phyloP scores from a whole-genome alignment of 2,329 filamentous ascomycete species.

The Botrytis fragariae region DNA sequence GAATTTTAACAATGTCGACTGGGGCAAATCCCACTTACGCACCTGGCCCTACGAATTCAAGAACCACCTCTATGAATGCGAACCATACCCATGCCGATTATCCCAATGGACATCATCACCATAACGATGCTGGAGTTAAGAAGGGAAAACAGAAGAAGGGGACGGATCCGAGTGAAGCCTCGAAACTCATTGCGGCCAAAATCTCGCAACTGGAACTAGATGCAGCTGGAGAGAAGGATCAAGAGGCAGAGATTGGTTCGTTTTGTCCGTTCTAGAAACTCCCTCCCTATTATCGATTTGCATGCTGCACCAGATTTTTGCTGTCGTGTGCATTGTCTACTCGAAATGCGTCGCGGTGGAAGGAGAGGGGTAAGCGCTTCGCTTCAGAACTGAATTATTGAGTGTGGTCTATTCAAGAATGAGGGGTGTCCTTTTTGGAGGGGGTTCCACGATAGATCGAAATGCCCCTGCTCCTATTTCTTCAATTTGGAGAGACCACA shows the following conservation, averaged over 20 bases:
- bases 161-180: conserved; percentile 82
- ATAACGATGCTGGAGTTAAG: conserved; percentile 55
- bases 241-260: conserved; percentile 92
- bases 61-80: conserved; percentile 33
- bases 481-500: background rate
- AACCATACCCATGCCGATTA: conserved; percentile 33
- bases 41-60: conserved; percentile 38
- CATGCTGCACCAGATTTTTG: background rate
- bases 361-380: conserved; percentile 21
- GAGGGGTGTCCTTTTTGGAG: background rate
- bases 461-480: background rate
- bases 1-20: conserved; percentile 35
- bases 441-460: background rate
- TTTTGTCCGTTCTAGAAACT: conserved; percentile 35
- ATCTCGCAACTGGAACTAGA: conserved; percentile 95
- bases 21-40: conserved; percentile 41
- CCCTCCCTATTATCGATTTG: conserved; percentile 5
- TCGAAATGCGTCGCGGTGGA: conserved; percentile 10
- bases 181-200: conserved; percentile 85
- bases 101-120: conserved; percentile 42
- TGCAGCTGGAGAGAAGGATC: conserved; percentile 88
- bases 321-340: background rate
- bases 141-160: conserved; percentile 84
- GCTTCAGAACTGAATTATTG: conserved; percentile 10
- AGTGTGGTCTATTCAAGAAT: background rate